Percentiles rank a stretch among this genome's conserved stretches.
phyloP scores from a whole-genome alignment of 169 alveolate genomes.

The Cryptosporidium xiaoi region DNA sequence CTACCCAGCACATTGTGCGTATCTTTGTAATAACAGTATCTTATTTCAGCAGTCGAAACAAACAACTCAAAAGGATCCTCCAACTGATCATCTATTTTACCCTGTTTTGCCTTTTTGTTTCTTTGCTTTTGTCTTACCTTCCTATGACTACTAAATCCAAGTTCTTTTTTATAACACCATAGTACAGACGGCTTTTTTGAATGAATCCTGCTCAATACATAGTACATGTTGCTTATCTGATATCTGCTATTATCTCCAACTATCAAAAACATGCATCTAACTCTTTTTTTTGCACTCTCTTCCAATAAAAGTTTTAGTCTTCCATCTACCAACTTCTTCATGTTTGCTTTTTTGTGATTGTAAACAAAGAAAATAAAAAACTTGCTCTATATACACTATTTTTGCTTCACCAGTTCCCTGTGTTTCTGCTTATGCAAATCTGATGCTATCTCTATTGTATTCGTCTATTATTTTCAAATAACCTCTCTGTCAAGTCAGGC shows the following conservation, averaged over 20 bases:
- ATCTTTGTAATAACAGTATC: constrained; percentile 97
- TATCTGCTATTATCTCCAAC: constrained; percentile 97
- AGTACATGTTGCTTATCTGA: constrained; percentile 92
- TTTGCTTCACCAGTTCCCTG: too few species aligned
- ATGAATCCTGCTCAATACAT: constrained; percentile 78
- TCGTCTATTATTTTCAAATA: too few species aligned
- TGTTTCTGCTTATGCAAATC: too few species aligned
- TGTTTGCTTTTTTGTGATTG: constrained; percentile 28
- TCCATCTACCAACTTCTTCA: constrained; percentile 96
- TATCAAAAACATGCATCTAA: constrained; percentile 94
- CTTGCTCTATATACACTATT: too few species aligned
- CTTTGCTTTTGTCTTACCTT: constrained; percentile 94
- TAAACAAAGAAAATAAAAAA: too few species aligned
- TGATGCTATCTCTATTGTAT: too few species aligned
- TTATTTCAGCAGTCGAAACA: constrained; percentile 92
- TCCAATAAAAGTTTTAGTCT: constrained; percentile 93
- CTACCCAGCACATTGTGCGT: constrained; percentile 95
- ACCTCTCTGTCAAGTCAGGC: too few species aligned
- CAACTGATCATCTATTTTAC: constrained; percentile 92
- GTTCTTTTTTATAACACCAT: constrained; percentile 99
- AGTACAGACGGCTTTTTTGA: constrained; percentile 90
- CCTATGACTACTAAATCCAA: constrained; percentile 96
- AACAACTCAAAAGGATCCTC: constrained; percentile 98
- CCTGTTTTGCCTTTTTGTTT: constrained; percentile 92
- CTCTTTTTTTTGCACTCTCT: constrained; percentile 88